phyloP scores from a whole-genome alignment of 805 yeast species.

The Saccharomycopsis sp. region DNA sequence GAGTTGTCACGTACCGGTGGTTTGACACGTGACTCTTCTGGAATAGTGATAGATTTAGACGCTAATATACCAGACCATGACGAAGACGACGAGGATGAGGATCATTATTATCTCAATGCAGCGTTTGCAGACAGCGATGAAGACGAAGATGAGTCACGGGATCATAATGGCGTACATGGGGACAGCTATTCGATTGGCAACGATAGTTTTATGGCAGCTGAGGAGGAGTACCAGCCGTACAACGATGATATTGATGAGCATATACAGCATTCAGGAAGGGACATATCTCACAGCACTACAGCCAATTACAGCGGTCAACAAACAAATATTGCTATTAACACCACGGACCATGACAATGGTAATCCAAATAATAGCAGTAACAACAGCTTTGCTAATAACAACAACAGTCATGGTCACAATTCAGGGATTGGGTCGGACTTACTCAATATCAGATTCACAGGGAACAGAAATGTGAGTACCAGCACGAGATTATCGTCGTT shows the following conservation, averaged over 20 bases:
- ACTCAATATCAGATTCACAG: neutral
- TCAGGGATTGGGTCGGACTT: constrained; percentile 6
- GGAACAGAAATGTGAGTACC: constrained; percentile 17
- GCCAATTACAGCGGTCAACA: neutral
- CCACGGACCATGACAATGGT: neutral
- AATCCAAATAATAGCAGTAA: neutral
- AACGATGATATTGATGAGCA: neutral
- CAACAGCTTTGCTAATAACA: neutral
- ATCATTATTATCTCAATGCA: constrained; percentile 24
- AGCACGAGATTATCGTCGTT: constrained; percentile 19
- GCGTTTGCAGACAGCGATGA: constrained; percentile 22
- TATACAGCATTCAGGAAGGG: neutral
- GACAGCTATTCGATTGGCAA: neutral
- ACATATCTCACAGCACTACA: neutral
- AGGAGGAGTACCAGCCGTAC: constrained; percentile 16
- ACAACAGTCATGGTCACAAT: constrained; percentile 3
- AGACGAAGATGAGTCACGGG: neutral
- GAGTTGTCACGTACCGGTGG: neutral
- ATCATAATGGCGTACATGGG: neutral
- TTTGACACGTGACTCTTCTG: constrained; percentile 15
- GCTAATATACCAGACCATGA: constrained; percentile 25
- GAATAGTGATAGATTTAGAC: constrained; percentile 26
- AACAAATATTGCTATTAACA: neutral
- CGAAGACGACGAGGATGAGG: constrained; percentile 20
- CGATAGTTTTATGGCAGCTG: constrained; percentile 18